Percentiles rank a stretch among this genome's conserved stretches.
Conservation (phyloP, 177 flowering plant species). For the Vitis hybrid region DNA sequence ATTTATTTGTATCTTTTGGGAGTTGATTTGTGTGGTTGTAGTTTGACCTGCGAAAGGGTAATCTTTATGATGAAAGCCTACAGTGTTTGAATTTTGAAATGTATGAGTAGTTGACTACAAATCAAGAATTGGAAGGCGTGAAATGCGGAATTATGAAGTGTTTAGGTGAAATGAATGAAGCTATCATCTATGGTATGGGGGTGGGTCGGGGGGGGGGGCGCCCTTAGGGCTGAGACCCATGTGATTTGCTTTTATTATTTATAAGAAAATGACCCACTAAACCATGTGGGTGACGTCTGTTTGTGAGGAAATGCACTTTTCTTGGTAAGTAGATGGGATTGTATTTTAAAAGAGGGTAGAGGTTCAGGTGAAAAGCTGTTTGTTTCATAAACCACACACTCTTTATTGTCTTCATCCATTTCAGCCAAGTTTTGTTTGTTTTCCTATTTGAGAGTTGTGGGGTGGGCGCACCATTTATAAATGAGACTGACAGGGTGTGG, state of each 20-base stretch:
- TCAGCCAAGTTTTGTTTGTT: too few species aligned
- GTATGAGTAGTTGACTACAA: background rate
- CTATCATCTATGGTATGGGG: too few species aligned
- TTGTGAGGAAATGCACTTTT: too few species aligned
- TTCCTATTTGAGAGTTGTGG: too few species aligned
- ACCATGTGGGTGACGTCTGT: too few species aligned
- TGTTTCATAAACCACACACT: too few species aligned
- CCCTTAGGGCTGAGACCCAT: background rate
- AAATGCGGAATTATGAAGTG: background rate
- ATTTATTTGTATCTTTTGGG: background rate
- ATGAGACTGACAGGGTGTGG: too few species aligned
- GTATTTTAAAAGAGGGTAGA: too few species aligned
- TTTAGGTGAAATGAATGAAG: background rate
- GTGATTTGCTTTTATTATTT: background rate
- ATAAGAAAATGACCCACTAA: background rate
- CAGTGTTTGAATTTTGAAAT: background rate
- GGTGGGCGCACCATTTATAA: too few species aligned
- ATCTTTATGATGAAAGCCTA: background rate
- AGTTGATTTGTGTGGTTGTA: background rate
- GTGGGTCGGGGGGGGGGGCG: background rate
- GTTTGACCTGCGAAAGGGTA: slow-evolving; percentile 7
- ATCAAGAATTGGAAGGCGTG: slow-evolving; percentile 1
- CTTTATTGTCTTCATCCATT: too few species aligned
- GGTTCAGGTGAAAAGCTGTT: too few species aligned
- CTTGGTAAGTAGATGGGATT: too few species aligned